Base-by-base conservation (phyloP, 371 early-diverging fungal genomes). In the Apophysomyces sp. region DNA sequence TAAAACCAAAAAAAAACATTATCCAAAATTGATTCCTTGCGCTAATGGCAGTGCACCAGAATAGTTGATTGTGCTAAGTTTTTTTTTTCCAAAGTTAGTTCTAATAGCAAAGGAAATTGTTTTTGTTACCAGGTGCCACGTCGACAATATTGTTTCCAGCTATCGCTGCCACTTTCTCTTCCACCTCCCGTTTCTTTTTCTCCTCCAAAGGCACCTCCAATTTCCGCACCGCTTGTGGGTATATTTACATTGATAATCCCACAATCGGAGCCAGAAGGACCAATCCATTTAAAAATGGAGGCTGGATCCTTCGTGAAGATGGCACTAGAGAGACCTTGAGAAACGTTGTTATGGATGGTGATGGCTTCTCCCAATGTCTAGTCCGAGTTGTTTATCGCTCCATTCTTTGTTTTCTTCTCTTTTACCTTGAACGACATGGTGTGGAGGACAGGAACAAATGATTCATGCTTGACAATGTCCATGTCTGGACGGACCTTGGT, bases 171-270 rank as follows among this genome's bases (percentile, higher is more conserved):
- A 65, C 92, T 89, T 77, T 98, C 96, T 63, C 96, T 91, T 36
- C 98, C 98, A 40, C 98, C 95, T 52, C 98, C 98, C 31, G 97
- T 98, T 71, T 96, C 98, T 84, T 98, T 94, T 76, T 98, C 95
- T 55, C 97, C 98, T 51, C 98, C 98, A 77, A 98, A 97, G 5
- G 98, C 98, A 57, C 98, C 97, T 36, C 98, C 98, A 72, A 98
- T 96, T 78, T 98, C 98, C 12, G 98, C 98, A 34, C 98, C 98
- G 73, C 94, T 96, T 37, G 98, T 97, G 31, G 98, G 98, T 60
- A 97, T 91, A 84, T 98, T 98, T 55, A 95, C 93, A 72, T 98
- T 98, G 73, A 97, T 95, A 37, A 98, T 96, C 58, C 98, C 98
- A 67, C 96, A 97, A 77, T 98, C 98, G 8, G 96, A 94, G 18